A percentile compares a stretch with the other conserved stretches of the same genome.
These are phyloP conservation scores for Trametes coccinea DNA, from an alignment of 768 basidiomycete genomes.

Conservation along the genomic window DNA sequence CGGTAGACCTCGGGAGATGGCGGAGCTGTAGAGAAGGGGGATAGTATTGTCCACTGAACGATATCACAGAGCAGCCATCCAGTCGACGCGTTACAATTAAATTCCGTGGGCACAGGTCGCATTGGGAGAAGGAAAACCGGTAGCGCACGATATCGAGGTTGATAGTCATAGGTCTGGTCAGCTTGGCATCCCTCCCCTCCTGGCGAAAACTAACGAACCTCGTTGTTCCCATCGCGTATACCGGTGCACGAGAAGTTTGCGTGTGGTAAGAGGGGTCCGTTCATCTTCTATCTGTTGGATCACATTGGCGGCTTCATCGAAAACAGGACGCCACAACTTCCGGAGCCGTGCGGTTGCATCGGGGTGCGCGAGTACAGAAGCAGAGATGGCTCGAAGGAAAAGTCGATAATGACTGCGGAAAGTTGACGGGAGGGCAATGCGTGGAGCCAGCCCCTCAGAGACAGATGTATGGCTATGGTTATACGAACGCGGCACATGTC, in stretches of 20 bases:
- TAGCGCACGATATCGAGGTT: no score
- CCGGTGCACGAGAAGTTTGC: constrained; percentile 40
- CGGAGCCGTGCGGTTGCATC: constrained; percentile 46
- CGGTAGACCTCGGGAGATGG: constrained; percentile 59
- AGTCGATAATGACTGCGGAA: constrained; percentile 64
- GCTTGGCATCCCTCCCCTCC: background rate
- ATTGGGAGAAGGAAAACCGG: no score
- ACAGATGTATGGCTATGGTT: no score
- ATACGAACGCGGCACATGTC: no score
- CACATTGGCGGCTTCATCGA: constrained; percentile 50
- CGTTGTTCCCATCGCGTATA: constrained; percentile 55
- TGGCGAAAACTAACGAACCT: constrained; percentile 38
- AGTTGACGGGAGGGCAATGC: constrained; percentile 30
- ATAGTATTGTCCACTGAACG: constrained; percentile 67
- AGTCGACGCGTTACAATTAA: no score
- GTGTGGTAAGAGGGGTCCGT: constrained; percentile 31
- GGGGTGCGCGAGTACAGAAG: constrained; percentile 57
- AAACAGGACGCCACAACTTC: constrained; percentile 53
- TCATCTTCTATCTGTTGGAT: constrained; percentile 41
- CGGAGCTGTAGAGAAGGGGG: constrained; percentile 60
- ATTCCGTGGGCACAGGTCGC: no score
- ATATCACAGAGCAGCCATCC: constrained; percentile 3
- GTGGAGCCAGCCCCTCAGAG: background rate
- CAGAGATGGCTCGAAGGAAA: constrained; percentile 54
- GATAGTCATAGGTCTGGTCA: no score